Evolutionary conservation across 108 stramenopile species (phyloP).

Genomic region (Nitzschia sp.): DNA sequence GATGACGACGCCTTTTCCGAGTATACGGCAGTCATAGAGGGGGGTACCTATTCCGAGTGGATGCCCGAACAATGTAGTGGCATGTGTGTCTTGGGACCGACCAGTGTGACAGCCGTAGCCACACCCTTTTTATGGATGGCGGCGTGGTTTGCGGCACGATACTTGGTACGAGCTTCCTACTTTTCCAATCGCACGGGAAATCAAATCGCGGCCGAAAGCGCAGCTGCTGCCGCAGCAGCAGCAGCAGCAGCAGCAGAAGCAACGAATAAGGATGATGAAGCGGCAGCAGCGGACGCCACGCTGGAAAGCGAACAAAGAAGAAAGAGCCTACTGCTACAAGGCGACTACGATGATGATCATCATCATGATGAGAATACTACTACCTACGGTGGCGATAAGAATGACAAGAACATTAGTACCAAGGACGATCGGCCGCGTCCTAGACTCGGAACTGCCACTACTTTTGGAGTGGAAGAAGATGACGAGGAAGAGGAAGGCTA

Average conservation of each 20-base stretch:
- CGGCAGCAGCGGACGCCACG: too few species aligned
- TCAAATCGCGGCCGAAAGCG: background rate
- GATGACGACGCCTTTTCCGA: background rate
- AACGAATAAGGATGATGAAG: background rate
- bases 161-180: background rate
- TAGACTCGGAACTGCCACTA: background rate
- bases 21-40: background rate
- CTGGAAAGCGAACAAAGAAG: too few species aligned
- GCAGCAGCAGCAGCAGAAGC: background rate
- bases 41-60: background rate
- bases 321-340: too few species aligned
- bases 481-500: background rate
- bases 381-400: background rate
- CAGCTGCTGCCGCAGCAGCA: background rate
- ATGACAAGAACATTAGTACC: background rate
- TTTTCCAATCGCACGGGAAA: background rate
- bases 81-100: slow-evolving; percentile 21
- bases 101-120: slow-evolving; percentile 18
- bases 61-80: slow-evolving; percentile 14
- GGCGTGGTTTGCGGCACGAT: slow-evolving; percentile 8
- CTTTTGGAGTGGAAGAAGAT: background rate
- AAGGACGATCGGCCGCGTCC: slow-evolving; percentile 1
- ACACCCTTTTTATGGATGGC: slow-evolving; percentile 7
- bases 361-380: background rate
- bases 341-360: too few species aligned